Evolutionary conservation across 805 yeast species (phyloP), one percentile per base, ranked within the genome.

Genomic region (Myxozyma udenii): DNA sequence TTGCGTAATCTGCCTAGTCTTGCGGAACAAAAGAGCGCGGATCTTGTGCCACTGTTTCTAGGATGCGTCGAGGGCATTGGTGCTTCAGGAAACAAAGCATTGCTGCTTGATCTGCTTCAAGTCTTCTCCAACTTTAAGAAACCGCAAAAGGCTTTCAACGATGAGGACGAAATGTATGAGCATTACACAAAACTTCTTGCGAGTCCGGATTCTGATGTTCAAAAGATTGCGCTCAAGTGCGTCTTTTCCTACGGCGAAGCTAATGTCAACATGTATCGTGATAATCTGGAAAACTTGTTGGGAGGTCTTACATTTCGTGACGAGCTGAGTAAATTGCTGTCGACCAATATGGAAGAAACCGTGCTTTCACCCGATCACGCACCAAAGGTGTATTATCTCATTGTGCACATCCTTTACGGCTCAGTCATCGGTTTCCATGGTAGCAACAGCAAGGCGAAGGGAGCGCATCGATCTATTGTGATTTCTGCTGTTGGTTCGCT

Each of bases 271-370:
- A 85, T 83, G 64, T 91, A 88, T 64, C 74, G 76, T 50, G 95
- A 85, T 54, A 83, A 84, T 60, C 71, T 93, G 61, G 76, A 71
- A 42, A 89, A 84, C 56, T 68, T 93, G 51, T 71, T 91, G 16
- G 96, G 91, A 66, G 95, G 88, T 55, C 78, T 86, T 1, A 71
- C 84, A 16, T 90, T 88, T 71, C 79, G 88, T 52, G 98, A 93
- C 68, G 97, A 90, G 68, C 71, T 90, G 26, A 73, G 85, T 19
- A 78, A 76, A 16, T 76, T 93, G 36, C 69, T 87, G 18, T 74
- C 77, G 18, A 74, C 73, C 35, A 71, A 76, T 19, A 80, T 76
- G 3, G 76, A 80, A 6, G 73, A 70, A 2, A 67, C 75, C 1
- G 32, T 47, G 16, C 74, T 89, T 48, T 87, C 85, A 56, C 74